Evolutionary conservation across 371 early-diverging fungal species (phyloP).

Genomic region (Syncephalastrum monosporum): DNA sequence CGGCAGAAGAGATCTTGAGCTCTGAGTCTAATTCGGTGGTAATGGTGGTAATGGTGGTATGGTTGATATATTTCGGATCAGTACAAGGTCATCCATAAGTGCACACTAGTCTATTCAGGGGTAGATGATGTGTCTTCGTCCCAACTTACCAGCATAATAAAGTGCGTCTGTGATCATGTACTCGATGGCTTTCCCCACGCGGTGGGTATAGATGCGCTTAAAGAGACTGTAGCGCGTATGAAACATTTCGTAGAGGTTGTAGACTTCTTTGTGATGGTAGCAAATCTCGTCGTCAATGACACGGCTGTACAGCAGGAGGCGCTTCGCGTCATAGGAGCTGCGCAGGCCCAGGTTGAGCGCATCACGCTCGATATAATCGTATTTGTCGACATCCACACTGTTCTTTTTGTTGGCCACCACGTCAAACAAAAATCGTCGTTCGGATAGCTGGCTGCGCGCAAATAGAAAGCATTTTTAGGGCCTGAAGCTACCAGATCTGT

Average conservation of each 20-base stretch:
- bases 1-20: slow-evolving; percentile 69
- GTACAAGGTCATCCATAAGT: too few species aligned
- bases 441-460: slow-evolving; percentile 24
- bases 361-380: slow-evolving; percentile 94
- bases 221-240: slow-evolving; percentile 89
- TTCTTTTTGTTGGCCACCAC: slow-evolving; percentile 95
- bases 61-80: background rate
- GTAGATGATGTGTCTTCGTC: too few species aligned
- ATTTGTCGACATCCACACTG: slow-evolving; percentile 96
- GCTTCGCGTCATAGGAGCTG: slow-evolving; percentile 75
- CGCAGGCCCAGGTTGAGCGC: slow-evolving; percentile 84
- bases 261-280: slow-evolving; percentile 79
- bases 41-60: background rate
- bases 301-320: slow-evolving; percentile 79
- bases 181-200: slow-evolving; percentile 77
- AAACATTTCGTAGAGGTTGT: slow-evolving; percentile 87
- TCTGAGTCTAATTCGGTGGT: slow-evolving; percentile 45
- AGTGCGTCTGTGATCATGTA: slow-evolving; percentile 90
- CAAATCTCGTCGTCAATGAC: slow-evolving; percentile 90
- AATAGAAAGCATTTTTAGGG: background rate
- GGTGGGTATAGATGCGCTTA: slow-evolving; percentile 92
- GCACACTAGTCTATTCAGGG: too few species aligned
- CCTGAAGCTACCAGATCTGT: background rate
- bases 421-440: slow-evolving; percentile 82
- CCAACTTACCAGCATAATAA: slow-evolving; percentile 59